Evolutionary conservation across 345 rosid species (phyloP), one percentile per base, ranked within the genome.

Genomic region (Hypericum perforatum): DNA sequence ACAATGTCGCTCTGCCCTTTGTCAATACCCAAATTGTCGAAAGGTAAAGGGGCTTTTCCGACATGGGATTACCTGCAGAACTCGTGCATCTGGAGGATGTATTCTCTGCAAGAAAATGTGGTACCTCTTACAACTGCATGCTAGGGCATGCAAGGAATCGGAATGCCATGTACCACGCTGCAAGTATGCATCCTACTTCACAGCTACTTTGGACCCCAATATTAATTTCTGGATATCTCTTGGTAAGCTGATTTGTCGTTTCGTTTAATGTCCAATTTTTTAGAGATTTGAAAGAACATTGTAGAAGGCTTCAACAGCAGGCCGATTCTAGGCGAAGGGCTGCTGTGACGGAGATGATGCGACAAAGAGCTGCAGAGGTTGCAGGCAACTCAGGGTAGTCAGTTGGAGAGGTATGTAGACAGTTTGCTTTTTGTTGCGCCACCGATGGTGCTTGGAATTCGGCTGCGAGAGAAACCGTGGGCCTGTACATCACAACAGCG

Each of bases 91-190:
- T 0, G 69, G 74, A 37, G 69, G 65, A 36, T 72, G 88, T 60
- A 0, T 1, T 0, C 8, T 10, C 42, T 78, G 84, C 43, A 10
- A 1, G 37, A 72, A 52, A 59, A 45, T 57, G 12, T 67, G 68
- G 74, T 37, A n/a, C 49, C 10, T 54, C 5, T 8, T 76, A 55
- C 52, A 0, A 43, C 10, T 72, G 44, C 82, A 82, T 54, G 53
- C 77, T 0, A 14, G 44, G 22, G 58, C 16, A 38, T 82, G 88
- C 49, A 52, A 48, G 32, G 65, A 74, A 51, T 32, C 55, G 3
- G 52, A 40, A 37, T 76, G 88, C 61, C 0, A 11, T 11, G 37
- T 77, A 41, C 79, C 76, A 0, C 67, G 67, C 37, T 82, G 89
- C 81, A 61, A 69, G 89, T 82, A 49, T 7, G 15, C 7, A 46